Conservation (phyloP, 2,329 filamentous ascomycete genomes). For the Hypoxylon sp. region DNA sequence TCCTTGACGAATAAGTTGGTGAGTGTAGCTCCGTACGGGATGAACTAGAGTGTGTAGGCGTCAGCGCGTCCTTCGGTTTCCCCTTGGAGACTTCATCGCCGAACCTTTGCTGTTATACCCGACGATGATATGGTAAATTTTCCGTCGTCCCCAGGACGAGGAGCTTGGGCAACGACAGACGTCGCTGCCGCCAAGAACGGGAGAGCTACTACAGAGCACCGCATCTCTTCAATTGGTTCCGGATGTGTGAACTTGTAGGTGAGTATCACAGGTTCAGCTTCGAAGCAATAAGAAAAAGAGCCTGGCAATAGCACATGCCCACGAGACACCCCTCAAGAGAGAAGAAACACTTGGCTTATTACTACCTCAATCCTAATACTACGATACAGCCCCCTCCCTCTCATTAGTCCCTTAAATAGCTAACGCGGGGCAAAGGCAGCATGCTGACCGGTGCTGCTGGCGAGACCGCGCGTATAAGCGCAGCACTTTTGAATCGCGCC, state of each 20-base stretch:
- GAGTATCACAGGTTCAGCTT: constrained; percentile 30
- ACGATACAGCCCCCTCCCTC: constrained; percentile 26
- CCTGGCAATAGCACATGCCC: constrained; percentile 16
- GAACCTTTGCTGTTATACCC: constrained; percentile 54
- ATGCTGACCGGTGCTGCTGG: constrained; percentile 26
- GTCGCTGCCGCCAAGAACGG: constrained; percentile 45
- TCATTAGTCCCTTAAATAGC: constrained; percentile 33
- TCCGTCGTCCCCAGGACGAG: constrained; percentile 50
- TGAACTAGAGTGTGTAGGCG: constrained; percentile 49
- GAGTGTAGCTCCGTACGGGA: constrained; percentile 69
- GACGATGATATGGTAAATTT: constrained; percentile 53
- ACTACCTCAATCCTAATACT: constrained; percentile 35
- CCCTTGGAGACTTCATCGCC: constrained; percentile 2
- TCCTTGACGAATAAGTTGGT: constrained; percentile 76
- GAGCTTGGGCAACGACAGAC: constrained; percentile 44
- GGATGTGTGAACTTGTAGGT: constrained; percentile 27
- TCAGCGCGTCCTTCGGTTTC: constrained; percentile 14
- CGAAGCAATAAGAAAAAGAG: constrained; percentile 17
- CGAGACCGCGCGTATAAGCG: constrained; percentile 26
- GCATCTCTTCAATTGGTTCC: constrained; percentile 46
- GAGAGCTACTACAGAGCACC: constrained; percentile 42
- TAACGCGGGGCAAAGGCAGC: constrained; percentile 32
- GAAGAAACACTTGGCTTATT: constrained; percentile 44
- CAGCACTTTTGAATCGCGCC: constrained; percentile 29
- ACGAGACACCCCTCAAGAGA: constrained; percentile 32